These are phyloP conservation scores for Chrysanthemum lavandulifolium DNA, from an alignment of 129 eudicot species.

Conservation along the genomic window DNA sequence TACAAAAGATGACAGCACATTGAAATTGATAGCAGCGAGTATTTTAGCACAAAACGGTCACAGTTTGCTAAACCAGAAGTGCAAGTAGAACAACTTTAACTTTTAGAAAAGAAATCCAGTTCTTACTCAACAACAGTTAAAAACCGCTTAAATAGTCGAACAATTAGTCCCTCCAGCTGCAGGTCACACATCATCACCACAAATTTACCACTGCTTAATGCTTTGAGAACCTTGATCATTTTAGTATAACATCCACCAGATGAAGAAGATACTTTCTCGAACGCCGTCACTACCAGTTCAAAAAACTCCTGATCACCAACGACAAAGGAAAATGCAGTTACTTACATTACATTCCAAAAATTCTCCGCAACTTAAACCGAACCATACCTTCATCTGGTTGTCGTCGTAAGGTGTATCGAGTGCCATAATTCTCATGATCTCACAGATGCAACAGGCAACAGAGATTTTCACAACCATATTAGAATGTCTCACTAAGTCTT, in stretches of 20 bases:
- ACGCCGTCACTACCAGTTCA: not conserved
- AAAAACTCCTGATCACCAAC: not conserved
- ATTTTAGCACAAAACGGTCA: too few species aligned
- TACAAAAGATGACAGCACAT: too few species aligned
- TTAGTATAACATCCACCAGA: not conserved
- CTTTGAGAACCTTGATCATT: not conserved
- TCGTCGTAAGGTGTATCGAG: too few species aligned
- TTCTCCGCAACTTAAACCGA: too few species aligned
- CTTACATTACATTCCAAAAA: too few species aligned
- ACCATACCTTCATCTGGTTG: too few species aligned
- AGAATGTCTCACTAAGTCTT: too few species aligned
- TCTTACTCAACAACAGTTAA: not conserved
- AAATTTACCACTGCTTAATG: not conserved
- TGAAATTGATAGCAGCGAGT: too few species aligned
- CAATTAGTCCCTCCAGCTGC: not conserved
- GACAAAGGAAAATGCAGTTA: too few species aligned
- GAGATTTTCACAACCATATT: too few species aligned
- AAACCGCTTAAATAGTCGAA: not conserved
- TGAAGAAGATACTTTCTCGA: not conserved
- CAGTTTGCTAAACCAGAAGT: not conserved
- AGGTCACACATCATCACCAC: not conserved
- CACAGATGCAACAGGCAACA: too few species aligned
- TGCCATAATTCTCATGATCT: too few species aligned
- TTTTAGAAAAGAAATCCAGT: not conserved
- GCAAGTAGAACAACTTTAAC: not conserved